Conservation (phyloP, 495 filamentous ascomycete genomes). For the Rhypophila decipiens region DNA sequence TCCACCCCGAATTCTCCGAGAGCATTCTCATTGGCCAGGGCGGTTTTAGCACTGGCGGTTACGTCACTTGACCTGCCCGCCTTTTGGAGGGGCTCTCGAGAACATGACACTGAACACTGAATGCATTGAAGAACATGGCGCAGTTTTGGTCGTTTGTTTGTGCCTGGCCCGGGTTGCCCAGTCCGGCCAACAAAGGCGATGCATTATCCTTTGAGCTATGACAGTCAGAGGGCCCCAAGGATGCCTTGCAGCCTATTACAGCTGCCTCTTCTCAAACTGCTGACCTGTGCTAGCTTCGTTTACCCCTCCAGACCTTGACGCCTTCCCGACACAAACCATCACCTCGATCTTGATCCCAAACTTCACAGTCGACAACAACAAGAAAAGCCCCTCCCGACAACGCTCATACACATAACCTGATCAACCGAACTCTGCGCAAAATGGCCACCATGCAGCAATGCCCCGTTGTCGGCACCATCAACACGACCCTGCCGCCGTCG, state of each 20-base stretch:
- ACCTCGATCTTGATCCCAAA: too few species aligned
- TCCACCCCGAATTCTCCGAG: not conserved
- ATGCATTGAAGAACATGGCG: too few species aligned
- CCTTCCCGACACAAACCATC: too few species aligned
- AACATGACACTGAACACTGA: not conserved
- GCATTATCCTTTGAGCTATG: too few species aligned
- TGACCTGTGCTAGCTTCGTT: too few species aligned
- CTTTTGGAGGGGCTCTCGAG: not conserved
- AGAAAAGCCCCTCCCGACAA: not conserved
- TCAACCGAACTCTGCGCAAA: not conserved
- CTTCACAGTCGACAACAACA: too few species aligned
- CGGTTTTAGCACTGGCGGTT: not conserved
- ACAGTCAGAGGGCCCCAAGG: too few species aligned
- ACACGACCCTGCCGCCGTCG: constrained; percentile 34
- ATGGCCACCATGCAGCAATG: constrained; percentile 19
- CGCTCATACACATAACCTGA: not conserved
- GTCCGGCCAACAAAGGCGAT: not conserved
- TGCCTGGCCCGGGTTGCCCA: not conserved
- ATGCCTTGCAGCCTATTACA: too few species aligned
- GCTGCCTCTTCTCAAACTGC: too few species aligned
- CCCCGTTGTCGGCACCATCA: constrained; percentile 41
- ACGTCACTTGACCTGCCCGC: not conserved
- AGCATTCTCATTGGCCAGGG: not conserved
- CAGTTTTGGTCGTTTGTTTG: too few species aligned
- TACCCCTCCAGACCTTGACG: too few species aligned